phyloP scores from a whole-genome alignment of 257 asterid genomes.

The Ehretia macrophylla region DNA sequence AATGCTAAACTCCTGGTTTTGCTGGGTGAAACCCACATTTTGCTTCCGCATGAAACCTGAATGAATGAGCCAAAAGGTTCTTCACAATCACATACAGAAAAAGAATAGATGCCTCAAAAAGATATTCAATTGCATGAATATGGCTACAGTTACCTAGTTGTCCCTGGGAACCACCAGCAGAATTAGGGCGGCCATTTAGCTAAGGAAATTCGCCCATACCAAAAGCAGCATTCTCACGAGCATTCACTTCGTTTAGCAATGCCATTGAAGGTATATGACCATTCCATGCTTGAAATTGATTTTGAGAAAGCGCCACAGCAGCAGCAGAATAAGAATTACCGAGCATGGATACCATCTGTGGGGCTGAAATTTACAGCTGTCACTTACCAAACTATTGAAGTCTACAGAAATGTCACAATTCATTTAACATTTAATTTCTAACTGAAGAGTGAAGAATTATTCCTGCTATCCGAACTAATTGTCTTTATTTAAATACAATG shows the following conservation, averaged over 20 bases:
- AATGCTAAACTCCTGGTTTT: slow-evolving; percentile 90
- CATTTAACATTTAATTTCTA: too few relatives aligned
- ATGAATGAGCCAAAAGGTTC: slow-evolving; percentile 12
- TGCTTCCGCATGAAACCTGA: slow-evolving; percentile 82
- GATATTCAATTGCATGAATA: not conserved
- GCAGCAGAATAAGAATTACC: slow-evolving; percentile 62
- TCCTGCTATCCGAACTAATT: too few relatives aligned
- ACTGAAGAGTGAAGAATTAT: too few relatives aligned
- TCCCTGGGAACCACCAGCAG: slow-evolving; percentile 85
- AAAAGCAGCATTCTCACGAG: slow-evolving; percentile 58
- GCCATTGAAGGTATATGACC: too few relatives aligned
- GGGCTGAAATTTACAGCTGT: slow-evolving; percentile 54
- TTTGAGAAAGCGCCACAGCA: slow-evolving; percentile 81
- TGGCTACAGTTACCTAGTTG: slow-evolving; percentile 46
- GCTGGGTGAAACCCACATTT: slow-evolving; percentile 68
- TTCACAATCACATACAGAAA: slow-evolving; percentile 13
- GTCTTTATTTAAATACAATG: too few relatives aligned
- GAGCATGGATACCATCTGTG: slow-evolving; percentile 81
- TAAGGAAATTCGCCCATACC: slow-evolving; percentile 89
- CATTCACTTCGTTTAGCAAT: slow-evolving; percentile 62
- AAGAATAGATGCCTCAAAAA: too few relatives aligned
- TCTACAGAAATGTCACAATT: slow-evolving; percentile 1
- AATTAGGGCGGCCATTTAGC: slow-evolving; percentile 70
- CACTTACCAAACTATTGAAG: slow-evolving; percentile 12
- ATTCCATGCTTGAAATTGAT: slow-evolving; percentile 71